Evolutionary conservation across 2,329 filamentous ascomycete genomes (phyloP).

Genomic region (Dryadomyces sulphureus): DNA sequence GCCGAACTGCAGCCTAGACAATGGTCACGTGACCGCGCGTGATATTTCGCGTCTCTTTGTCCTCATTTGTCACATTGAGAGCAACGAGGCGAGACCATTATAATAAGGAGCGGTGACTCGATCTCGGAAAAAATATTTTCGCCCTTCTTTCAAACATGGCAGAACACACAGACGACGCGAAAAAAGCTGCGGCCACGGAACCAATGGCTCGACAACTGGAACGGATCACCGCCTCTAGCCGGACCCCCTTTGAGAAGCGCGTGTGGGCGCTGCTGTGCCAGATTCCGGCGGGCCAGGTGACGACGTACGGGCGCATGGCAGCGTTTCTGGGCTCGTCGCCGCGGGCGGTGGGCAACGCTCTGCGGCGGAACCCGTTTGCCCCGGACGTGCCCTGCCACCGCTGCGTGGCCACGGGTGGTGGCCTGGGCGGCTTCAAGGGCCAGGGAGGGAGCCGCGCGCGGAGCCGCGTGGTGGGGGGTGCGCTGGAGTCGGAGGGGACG

Average conservation of each 20-base stretch:
- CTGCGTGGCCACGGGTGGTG: conserved; percentile 58
- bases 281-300: conserved; percentile 60
- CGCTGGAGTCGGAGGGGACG: conserved; percentile 52
- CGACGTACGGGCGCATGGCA: conserved; percentile 63
- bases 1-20: not conserved
- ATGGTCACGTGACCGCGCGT: not conserved
- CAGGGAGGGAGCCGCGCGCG: conserved; percentile 49
- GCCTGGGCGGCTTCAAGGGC: conserved; percentile 60
- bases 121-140: too few species aligned
- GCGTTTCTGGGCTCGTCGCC: conserved; percentile 54
- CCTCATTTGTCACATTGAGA: not conserved
- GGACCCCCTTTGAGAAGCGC: conserved; percentile 42
- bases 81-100: not conserved
- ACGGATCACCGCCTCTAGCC: conserved; percentile 27
- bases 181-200: too few species aligned
- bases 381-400: conserved; percentile 71
- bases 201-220: conserved; percentile 14
- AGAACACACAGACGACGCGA: too few species aligned
- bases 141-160: too few species aligned
- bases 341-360: conserved; percentile 61
- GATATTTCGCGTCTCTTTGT: not conserved
- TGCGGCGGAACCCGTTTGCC: conserved; percentile 69
- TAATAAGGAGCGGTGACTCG: too few species aligned
- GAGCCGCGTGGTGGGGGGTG: conserved; percentile 32
- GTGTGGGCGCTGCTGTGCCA: conserved; percentile 63